A percentile compares a stretch with the other conserved stretches of the same genome.
Evolutionary conservation across 192 early-diverging fungal species (phyloP).

Genomic region (Thamnidium elegans): DNA sequence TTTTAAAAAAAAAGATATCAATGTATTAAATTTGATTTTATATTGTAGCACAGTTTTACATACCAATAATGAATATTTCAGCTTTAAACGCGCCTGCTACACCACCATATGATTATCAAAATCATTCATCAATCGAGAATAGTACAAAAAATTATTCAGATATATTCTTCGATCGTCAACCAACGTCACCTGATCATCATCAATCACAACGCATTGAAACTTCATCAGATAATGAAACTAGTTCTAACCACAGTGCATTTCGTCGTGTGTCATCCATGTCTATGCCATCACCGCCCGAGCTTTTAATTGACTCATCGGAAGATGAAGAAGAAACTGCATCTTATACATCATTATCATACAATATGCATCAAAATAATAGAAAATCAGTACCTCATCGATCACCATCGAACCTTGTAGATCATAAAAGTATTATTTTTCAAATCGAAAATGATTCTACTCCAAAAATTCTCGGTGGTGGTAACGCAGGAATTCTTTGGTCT

Average conservation of each 20-base stretch:
- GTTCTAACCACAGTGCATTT: background rate
- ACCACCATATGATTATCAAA: constrained; percentile 14
- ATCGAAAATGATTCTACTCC: background rate
- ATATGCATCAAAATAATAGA: constrained; percentile 1
- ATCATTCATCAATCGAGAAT: background rate
- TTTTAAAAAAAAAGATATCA: too few species aligned
- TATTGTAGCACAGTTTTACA: too few species aligned
- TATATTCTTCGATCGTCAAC: constrained; percentile 11
- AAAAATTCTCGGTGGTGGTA: background rate
- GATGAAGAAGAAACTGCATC: constrained; percentile 22
- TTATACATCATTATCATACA: background rate
- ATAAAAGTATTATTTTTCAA: constrained; percentile 30
- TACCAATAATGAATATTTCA: constrained; percentile 6
- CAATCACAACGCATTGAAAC: background rate
- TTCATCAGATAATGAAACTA: background rate
- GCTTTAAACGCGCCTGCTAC: constrained; percentile 5
- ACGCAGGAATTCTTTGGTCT: constrained; percentile 19
- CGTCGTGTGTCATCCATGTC: constrained; percentile 2
- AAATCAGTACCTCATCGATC: constrained; percentile 35
- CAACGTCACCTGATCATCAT: constrained; percentile 1
- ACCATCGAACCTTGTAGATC: constrained; percentile 19
- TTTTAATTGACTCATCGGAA: constrained; percentile 30
- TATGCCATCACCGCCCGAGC: constrained; percentile 28
- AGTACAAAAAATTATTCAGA: background rate
- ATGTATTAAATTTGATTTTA: too few species aligned